phyloP scores from a whole-genome alignment of 192 early-diverging fungal species.

The Coemansia sp. region DNA sequence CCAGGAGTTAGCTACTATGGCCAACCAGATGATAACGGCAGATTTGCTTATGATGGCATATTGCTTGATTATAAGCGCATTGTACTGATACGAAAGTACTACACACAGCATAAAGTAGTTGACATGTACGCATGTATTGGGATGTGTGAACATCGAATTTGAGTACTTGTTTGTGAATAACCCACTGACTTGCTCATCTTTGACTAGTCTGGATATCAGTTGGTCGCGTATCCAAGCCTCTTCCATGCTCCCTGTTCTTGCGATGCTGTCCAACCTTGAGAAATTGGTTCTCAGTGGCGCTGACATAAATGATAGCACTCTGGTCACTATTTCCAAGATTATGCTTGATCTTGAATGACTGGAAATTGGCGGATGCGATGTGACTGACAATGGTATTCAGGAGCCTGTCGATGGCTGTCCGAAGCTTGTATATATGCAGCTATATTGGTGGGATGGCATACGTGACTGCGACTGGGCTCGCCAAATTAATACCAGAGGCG shows the following conservation, averaged over 20 bases:
- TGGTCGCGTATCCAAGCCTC: slow-evolving; percentile 3
- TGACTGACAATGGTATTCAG: background rate
- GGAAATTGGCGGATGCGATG: background rate
- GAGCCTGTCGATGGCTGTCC: background rate
- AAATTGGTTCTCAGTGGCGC: slow-evolving; percentile 1
- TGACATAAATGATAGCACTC: background rate
- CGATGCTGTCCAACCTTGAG: background rate
- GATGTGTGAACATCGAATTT: slow-evolving; percentile 3
- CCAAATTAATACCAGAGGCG: too few relatives aligned
- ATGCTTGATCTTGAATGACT: background rate
- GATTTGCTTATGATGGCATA: background rate
- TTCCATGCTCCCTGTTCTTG: background rate
- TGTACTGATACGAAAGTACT: background rate
- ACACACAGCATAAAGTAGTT: background rate
- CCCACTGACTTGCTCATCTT: slow-evolving; percentile 1
- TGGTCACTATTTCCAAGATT: background rate
- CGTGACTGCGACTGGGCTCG: too few relatives aligned
- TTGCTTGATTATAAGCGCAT: background rate
- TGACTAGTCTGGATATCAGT: slow-evolving; percentile 1
- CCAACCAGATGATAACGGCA: slow-evolving; percentile 12
- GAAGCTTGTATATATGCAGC: background rate
- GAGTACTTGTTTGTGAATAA: background rate
- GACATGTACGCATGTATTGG: slow-evolving; percentile 24
- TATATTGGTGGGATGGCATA: too few relatives aligned
- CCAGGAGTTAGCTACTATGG: background rate